Percentiles rank a stretch among this genome's conserved stretches.
These are phyloP conservation scores for Cronartium quercuum DNA, from an alignment of 1,284 basidiomycete species.

Conservation along the genomic window DNA sequence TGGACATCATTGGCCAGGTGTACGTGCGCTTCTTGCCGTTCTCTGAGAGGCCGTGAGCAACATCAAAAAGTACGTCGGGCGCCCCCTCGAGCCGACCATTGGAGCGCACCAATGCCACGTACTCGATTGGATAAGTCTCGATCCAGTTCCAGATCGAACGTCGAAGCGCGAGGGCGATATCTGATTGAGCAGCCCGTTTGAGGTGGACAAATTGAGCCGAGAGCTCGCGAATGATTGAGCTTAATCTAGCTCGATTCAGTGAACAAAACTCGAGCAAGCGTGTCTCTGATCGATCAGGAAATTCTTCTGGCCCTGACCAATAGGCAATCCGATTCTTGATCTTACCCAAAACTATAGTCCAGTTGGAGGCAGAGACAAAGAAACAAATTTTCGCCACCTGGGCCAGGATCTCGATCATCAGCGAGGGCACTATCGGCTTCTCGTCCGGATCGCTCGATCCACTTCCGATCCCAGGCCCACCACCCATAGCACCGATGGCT, in stretches of 20 bases:
- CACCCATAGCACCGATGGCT: background rate
- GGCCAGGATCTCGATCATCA: constrained; percentile 49
- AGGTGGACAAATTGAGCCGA: constrained; percentile 77
- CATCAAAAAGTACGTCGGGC: constrained; percentile 49
- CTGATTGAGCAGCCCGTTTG: constrained; percentile 66
- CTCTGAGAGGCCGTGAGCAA: constrained; percentile 46
- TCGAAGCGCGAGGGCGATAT: constrained; percentile 67
- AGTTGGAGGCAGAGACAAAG: constrained; percentile 82
- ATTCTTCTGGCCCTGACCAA: constrained; percentile 54
- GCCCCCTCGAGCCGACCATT: constrained; percentile 47
- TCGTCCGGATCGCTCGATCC: constrained; percentile 13
- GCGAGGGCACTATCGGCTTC: constrained; percentile 32
- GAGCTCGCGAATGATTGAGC: constrained; percentile 63
- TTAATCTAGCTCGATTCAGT: constrained; percentile 61
- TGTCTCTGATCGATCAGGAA: constrained; percentile 63
- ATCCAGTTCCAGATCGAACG: constrained; percentile 90
- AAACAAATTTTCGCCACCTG: constrained; percentile 68
- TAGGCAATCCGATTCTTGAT: constrained; percentile 67
- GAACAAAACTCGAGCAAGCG: constrained; percentile 67
- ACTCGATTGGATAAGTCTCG: constrained; percentile 71
- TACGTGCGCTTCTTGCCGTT: constrained; percentile 57
- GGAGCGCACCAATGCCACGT: constrained; percentile 61
- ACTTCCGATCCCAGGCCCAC: background rate
- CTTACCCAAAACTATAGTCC: constrained; percentile 69
- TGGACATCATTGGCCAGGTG: constrained; percentile 72